Base-by-base conservation (phyloP, 202 grass and related monocot species). In the Schoenoplectus triqueter region DNA sequence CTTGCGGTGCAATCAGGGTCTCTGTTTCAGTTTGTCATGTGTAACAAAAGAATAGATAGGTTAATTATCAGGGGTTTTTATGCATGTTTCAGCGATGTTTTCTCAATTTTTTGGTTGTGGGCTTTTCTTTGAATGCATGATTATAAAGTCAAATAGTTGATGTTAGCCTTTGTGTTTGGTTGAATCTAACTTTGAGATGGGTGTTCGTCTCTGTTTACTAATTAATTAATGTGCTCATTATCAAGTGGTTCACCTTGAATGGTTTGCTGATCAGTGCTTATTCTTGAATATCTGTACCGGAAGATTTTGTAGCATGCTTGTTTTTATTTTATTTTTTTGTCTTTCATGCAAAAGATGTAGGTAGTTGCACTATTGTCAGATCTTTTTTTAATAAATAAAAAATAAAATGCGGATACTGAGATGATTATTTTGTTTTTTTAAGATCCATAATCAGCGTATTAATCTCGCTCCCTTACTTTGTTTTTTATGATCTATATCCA, bases 1-100 rank as follows among this genome's bases (percentile, higher is more conserved):
- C 0, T 66, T 87, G 80, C 44, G 79, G 56, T 46, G 78, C 84
- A 10, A 73, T 82, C 45, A 95, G 86, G 5, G 55, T 39, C 9
- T 50, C 46, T 83, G 17, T 51, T 51, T 56, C 20, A 19, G 39
- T 72, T 52, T 71, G 69, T 31, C 31, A 57, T 77, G 73, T 77
- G 73, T 77, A 77, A 59, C 52, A 61, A 60, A 78, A 78, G 74
- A 7, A 31, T 56, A 70, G 57, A 73, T 83, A 82, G 59, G 60
- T 55, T 31, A 31, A 31, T 31, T 44, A 64, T 80, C 40, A 22
- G 52, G 50, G 55, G 55, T 1, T 21, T 51, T 73, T 57, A 15
- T 2, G 49, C 31, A 52, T 87, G 70, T 82, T 89, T 72, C 59
- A 80, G 44, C 47, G 50, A 84, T 74, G 80, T 31, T 67, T 40